These are phyloP conservation scores for Truncatella angustata DNA, from an alignment of 2,329 filamentous ascomycete species.

Conservation along the genomic window DNA sequence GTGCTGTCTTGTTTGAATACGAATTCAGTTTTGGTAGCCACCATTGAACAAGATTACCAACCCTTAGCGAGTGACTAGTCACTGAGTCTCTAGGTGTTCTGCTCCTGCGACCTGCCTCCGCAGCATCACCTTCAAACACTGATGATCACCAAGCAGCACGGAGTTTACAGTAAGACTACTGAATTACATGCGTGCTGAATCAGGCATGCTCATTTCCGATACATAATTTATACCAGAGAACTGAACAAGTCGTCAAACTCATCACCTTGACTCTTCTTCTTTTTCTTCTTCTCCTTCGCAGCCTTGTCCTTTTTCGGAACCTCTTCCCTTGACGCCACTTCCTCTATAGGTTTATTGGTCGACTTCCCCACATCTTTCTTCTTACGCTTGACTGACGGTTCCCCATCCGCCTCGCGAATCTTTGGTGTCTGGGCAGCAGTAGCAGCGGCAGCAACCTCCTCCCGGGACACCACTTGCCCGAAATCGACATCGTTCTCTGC, in stretches of 20 bases:
- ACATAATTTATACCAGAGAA: conserved; percentile 41
- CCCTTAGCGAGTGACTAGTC: too few species aligned
- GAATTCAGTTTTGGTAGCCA: background rate
- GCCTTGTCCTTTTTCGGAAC: conserved; percentile 48
- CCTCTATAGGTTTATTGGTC: background rate
- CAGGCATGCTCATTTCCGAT: too few species aligned
- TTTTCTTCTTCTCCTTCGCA: conserved; percentile 39
- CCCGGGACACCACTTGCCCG: conserved; percentile 23
- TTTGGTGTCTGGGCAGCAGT: background rate
- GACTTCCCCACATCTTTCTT: conserved; percentile 9
- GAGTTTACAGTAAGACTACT: too few species aligned
- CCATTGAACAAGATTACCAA: background rate
- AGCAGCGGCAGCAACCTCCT: conserved; percentile 16
- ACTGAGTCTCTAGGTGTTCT: too few species aligned
- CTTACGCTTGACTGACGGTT: conserved; percentile 10
- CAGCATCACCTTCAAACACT: too few species aligned
- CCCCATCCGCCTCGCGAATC: background rate
- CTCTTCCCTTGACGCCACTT: conserved; percentile 27
- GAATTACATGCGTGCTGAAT: too few species aligned
- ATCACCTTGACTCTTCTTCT: conserved; percentile 58
- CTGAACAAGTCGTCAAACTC: conserved; percentile 74
- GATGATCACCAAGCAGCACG: too few species aligned
- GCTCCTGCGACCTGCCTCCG: too few species aligned
- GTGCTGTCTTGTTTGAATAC: background rate
- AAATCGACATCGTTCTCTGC: conserved; percentile 11